Percentiles rank a stretch among this genome's conserved stretches.
Conservation (phyloP, 768 basidiomycete genomes). For the Trametes cingulata region DNA sequence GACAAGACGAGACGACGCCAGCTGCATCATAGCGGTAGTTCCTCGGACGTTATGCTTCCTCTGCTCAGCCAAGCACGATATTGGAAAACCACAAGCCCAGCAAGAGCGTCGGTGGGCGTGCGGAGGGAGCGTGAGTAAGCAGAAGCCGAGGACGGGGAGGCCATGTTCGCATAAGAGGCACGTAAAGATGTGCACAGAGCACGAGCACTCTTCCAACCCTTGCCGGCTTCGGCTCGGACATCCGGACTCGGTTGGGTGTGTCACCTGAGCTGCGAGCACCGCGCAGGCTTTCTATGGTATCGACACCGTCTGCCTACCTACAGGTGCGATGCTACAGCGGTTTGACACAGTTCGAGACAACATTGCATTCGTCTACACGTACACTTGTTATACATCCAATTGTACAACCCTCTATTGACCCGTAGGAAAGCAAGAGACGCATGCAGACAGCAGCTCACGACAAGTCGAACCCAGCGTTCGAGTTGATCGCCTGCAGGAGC, state of each 20-base stretch:
- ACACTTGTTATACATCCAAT: neutral
- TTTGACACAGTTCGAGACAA: no score
- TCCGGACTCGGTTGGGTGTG: no score
- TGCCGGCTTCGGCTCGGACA: neutral
- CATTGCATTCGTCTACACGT: no score
- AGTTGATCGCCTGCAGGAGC: constrained; percentile 81
- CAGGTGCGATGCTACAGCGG: no score
- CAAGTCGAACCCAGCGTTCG: constrained; percentile 91
- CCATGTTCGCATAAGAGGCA: neutral
- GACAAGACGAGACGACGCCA: neutral
- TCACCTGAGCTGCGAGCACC: no score
- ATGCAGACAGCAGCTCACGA: no score
- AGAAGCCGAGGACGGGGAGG: neutral
- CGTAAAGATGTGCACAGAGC: neutral
- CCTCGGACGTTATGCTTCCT: neutral
- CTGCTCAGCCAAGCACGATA: no score
- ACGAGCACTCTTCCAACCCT: neutral
- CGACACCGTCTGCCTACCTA: no score
- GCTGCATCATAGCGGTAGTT: neutral
- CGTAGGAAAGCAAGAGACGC: no score
- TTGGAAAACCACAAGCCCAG: neutral
- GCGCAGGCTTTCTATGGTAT: no score
- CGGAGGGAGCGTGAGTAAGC: neutral
- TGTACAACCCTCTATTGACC: no score
- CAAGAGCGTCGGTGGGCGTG: neutral